Evolutionary conservation across 768 basidiomycete species (phyloP).

Genomic region (Tylopilus vinaceipallidus): DNA sequence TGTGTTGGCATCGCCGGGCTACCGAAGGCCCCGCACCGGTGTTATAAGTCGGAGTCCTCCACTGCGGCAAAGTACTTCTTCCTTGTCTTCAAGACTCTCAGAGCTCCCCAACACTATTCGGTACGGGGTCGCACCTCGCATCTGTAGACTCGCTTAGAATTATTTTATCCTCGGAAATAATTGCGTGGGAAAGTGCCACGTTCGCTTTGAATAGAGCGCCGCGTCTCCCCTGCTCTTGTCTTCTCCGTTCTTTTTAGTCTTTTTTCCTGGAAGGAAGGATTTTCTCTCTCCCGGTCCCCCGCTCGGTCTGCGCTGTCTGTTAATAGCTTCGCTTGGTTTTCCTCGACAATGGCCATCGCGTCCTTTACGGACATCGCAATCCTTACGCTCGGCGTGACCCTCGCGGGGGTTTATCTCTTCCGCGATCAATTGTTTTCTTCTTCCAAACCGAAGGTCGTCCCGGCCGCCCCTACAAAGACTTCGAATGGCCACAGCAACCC

Average conservation of each 20-base stretch:
- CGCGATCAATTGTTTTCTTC: constrained; percentile 74
- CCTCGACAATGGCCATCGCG: constrained; percentile 49
- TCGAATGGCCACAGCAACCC: constrained; percentile 79
- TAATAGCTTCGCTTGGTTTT: not conserved
- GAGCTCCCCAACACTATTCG: too few relatives aligned
- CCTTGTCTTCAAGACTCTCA: too few relatives aligned
- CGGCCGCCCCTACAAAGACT: constrained; percentile 41
- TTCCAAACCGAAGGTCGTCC: constrained; percentile 57
- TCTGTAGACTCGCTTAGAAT: not conserved
- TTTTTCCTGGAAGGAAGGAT: not conserved
- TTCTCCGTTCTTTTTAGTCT: constrained; percentile 2
- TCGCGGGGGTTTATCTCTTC: constrained; percentile 81
- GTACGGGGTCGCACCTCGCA: too few relatives aligned
- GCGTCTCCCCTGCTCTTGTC: constrained; percentile 16
- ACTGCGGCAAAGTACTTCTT: too few relatives aligned
- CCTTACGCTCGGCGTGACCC: constrained; percentile 68
- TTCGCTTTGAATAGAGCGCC: constrained; percentile 32
- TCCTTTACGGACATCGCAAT: constrained; percentile 73
- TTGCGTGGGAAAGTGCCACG: constrained; percentile 38
- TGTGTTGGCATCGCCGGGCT: not conserved
- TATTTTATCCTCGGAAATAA: constrained; percentile 24
- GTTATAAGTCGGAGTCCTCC: too few relatives aligned
- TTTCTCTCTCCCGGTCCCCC: not conserved
- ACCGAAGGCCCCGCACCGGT: too few relatives aligned
- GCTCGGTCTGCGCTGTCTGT: not conserved